These are phyloP conservation scores for Pholiota molesta DNA, from an alignment of 768 basidiomycete genomes.

Conservation along the genomic window DNA sequence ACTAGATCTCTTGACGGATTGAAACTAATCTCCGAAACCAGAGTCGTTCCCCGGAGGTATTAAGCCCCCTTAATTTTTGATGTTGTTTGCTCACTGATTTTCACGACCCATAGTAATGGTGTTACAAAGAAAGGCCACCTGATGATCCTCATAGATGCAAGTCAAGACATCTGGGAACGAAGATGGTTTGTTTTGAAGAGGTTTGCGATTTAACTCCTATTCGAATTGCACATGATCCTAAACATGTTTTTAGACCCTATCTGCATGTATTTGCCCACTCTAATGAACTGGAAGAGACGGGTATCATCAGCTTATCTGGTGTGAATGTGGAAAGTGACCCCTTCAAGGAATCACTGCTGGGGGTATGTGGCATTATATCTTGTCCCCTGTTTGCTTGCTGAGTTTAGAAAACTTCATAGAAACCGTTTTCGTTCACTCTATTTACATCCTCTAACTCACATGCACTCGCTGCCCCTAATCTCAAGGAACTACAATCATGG, in stretches of 20 bases:
- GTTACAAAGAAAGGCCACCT: conserved; percentile 87
- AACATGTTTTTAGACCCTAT: conserved; percentile 68
- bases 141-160: conserved; percentile 79
- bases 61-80: conserved; percentile 20
- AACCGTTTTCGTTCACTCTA: conserved; percentile 84
- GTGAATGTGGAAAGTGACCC: conserved; percentile 87
- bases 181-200: conserved; percentile 88
- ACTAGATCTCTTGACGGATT: conserved; percentile 50
- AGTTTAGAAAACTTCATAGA: conserved; percentile 45
- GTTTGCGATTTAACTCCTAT: conserved; percentile 39
- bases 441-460: conserved; percentile 93
- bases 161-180: conserved; percentile 78
- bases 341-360: conserved; percentile 85
- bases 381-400: background rate
- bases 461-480: conserved; percentile 79
- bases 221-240: conserved; percentile 8
- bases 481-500: conserved; percentile 88
- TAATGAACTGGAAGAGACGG: conserved; percentile 82
- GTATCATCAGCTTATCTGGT: conserved; percentile 79
- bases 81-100: conserved; percentile 5
- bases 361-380: conserved; percentile 52
- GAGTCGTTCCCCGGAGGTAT: conserved; percentile 73
- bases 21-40: conserved; percentile 75
- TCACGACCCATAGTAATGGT: conserved; percentile 56
- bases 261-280: conserved; percentile 86